phyloP scores from a whole-genome alignment of 2,329 filamentous ascomycete genomes.

The Ciborinia camelliae region DNA sequence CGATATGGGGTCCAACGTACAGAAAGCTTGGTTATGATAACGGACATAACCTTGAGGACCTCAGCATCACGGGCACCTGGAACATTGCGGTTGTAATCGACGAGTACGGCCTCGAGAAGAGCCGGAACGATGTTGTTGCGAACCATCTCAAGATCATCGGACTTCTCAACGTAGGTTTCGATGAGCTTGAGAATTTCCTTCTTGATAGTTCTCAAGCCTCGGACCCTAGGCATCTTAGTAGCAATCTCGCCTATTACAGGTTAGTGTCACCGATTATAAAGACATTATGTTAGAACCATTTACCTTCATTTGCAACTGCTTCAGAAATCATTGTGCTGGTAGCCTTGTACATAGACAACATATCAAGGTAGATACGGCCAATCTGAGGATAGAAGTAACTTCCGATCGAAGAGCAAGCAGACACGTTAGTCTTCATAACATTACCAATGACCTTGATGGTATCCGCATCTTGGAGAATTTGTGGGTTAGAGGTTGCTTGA shows the following conservation, averaged over 20 bases:
- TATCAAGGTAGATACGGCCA: conserved; percentile 94
- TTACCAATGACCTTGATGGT: conserved; percentile 99
- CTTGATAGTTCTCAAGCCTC: conserved; percentile 94
- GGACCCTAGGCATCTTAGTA: conserved; percentile 95
- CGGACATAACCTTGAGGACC: conserved; percentile 95
- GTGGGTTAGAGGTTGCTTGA: conserved; percentile 78
- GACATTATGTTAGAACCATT: conserved; percentile 28
- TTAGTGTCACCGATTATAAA: conserved; percentile 35
- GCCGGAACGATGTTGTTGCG: conserved; percentile 94
- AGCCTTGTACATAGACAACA: conserved; percentile 98
- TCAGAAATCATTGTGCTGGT: conserved; percentile 96
- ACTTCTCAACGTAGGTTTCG: conserved; percentile 96
- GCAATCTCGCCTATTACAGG: conserved; percentile 70
- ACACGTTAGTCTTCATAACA: conserved; percentile 99
- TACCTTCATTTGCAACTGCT: conserved; percentile 80
- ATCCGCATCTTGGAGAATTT: conserved; percentile 84
- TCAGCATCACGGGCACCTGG: conserved; percentile 93
- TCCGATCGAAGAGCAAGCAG: conserved; percentile 94
- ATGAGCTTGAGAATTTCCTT: conserved; percentile 99
- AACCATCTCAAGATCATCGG: conserved; percentile 91
- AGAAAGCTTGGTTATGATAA: conserved; percentile 93
- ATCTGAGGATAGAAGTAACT: conserved; percentile 98
- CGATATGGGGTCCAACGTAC: conserved; percentile 62
- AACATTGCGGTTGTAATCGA: conserved; percentile 97
- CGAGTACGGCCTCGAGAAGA: conserved; percentile 84